Percentiles rank a stretch among this genome's conserved stretches.
Evolutionary conservation across 805 yeast genomes (phyloP).

Genomic region (Blastobotrys terrestris): DNA sequence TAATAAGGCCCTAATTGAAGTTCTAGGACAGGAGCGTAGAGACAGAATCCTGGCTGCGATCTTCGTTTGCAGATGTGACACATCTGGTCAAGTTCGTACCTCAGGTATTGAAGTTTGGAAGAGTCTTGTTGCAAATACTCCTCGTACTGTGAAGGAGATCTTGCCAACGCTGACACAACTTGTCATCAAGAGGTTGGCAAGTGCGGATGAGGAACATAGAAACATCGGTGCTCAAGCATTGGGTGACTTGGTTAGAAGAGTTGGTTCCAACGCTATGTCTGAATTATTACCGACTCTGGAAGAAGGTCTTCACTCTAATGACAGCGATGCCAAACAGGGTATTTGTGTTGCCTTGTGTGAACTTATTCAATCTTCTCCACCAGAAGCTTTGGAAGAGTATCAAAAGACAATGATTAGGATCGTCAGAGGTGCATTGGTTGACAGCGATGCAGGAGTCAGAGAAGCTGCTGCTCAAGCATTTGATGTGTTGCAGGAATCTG

Average conservation of each 20-base stretch:
- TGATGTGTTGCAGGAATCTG: constrained; percentile 73
- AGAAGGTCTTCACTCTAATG: constrained; percentile 48
- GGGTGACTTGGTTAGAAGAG: constrained; percentile 92
- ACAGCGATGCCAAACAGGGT: constrained; percentile 89
- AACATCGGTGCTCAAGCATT: constrained; percentile 87
- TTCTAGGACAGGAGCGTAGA: constrained; percentile 82
- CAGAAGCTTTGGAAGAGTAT: constrained; percentile 54
- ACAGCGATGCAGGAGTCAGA: constrained; percentile 65
- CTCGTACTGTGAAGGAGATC: constrained; percentile 88
- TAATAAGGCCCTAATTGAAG: constrained; percentile 59
- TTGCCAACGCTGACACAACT: constrained; percentile 74
- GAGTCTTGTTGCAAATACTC: constrained; percentile 91
- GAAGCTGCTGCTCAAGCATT: constrained; percentile 89
- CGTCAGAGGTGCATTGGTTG: constrained; percentile 73
- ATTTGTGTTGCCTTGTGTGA: constrained; percentile 90
- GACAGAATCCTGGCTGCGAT: constrained; percentile 79
- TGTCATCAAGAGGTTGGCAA: constrained; percentile 77
- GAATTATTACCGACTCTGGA: constrained; percentile 82
- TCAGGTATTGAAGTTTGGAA: constrained; percentile 96
- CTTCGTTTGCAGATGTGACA: constrained; percentile 91
- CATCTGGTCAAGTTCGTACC: constrained; percentile 76
- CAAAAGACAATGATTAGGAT: constrained; percentile 67
- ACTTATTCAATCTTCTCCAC: constrained; percentile 63
- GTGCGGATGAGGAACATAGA: constrained; percentile 72
- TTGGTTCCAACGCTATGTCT: constrained; percentile 79